Base-by-base conservation (phyloP, 2,329 filamentous ascomycete genomes). In the Coleophoma cylindrospora region DNA sequence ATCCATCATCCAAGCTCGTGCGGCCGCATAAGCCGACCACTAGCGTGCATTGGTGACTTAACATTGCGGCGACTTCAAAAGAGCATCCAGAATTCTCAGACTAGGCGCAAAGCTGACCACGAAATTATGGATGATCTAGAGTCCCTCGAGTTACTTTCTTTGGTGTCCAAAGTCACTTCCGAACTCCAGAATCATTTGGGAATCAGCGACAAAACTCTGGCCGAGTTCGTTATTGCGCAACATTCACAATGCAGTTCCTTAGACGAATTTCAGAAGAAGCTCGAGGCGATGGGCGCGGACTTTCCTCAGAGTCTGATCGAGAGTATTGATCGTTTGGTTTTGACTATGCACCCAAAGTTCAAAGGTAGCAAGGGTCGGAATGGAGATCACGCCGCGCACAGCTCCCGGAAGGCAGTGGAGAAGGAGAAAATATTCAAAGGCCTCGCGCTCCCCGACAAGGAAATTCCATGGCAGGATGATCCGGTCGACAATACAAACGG, bases 181-280 rank as follows among this genome's bases (percentile, higher is more conserved):
- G 94, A 99, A 70, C 78, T 99, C 48, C 87, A 95, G 62, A 99
- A 99, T 65, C 89, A 99, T 70, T 72, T 97, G 52, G 90, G 91
- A 50, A 83, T 96, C 61, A 87, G 81, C 66, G 91, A 99, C 71
- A 96, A 95, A 70, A 96, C 90, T 5, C 83, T 99, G 22, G 91
- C 94, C 60, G 94, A 99, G 70, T 99, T 96, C 66, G 83, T 99
- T 62, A 96, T 99, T 64, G 88, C 88, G 54, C 87, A 96, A 66
- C 89, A 95, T 61, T 71, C 86, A 66, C 81, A 91, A 77, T 87
- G 84, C 72, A 77, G 75, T 47, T 79, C 79, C 27, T 75, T 89
- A 50, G 69, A 77, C 47, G 84, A 87, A 27, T 99, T 97, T 73
- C 87, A 87, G 71, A 74, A 75, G 57, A 83, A 83, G 64, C 77